Evolutionary conservation across 192 early-diverging fungal genomes (phyloP), one percentile per base, ranked within the genome.

Genomic region (Ambispora gerdemannii): DNA sequence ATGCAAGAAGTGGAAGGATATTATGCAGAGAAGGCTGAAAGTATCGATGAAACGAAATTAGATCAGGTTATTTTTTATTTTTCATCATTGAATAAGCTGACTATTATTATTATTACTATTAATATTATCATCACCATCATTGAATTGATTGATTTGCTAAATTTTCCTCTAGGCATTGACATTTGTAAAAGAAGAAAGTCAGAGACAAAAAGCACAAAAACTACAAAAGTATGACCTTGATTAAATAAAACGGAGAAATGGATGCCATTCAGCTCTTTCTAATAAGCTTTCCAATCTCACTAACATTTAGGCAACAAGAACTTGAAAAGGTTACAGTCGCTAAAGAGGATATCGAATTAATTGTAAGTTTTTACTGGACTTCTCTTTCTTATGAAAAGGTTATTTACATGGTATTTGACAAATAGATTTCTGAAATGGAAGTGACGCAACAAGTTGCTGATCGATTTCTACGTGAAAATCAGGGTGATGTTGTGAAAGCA

Each of bases 1-100:
- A 86, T 86, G 84, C 73, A 81, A 71, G 77, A 80, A 58, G 83
- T 86, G 50, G 72, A 80, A 0, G 80, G 78, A 32, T 76, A 78
- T 50, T 75, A 77, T 34, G 76, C 81, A 38, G 82, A 82, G 25
- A 43, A 59, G 22, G 63, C 60, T 34, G 76, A 77, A 27, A 81
- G 65, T 31, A 75, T 86, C 38, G 84, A 84, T 74, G 61, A 77
- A 55, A 66, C 69, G 3, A 84, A 84, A 63, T 52, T 86, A 20
- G 81, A 80, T 49, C 78, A 86, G 81, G 84, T 84, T 77, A 22
- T 3, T 25, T 10, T 17, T 60, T 60, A 6, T 32, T 60, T 15
- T 32, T 60, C 17, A 3, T 28, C 8, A 55, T 7, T 19, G 51
- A 3, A 24, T 19, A 8, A 19, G 10, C 7, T 53, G 27, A 22